phyloP scores from a whole-genome alignment of 2,329 filamentous ascomycete genomes.

The Claviceps humidiphila region DNA sequence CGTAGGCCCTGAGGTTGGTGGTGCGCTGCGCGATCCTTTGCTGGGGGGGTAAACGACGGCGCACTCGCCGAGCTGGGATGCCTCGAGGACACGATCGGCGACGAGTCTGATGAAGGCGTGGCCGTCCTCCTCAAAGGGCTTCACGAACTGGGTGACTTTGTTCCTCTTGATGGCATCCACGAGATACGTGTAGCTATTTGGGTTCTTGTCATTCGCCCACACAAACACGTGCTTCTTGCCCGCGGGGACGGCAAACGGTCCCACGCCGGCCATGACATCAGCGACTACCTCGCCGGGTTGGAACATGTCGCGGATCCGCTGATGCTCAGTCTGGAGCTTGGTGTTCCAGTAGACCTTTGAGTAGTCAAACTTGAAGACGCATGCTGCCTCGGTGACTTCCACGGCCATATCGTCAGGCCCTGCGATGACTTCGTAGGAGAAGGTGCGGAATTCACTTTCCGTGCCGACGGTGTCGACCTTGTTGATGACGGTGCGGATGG shows the following conservation, averaged over 20 bases:
- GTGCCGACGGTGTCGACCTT: conserved; percentile 82
- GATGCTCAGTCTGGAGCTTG: conserved; percentile 79
- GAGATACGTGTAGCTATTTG: conserved; percentile 67
- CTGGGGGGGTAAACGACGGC: conserved; percentile 33
- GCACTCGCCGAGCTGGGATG: conserved; percentile 37
- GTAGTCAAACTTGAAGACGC: conserved; percentile 87
- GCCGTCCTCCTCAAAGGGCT: conserved; percentile 70
- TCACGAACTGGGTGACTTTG: conserved; percentile 63
- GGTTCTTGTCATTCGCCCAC: conserved; percentile 95
- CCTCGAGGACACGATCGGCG: conserved; percentile 44
- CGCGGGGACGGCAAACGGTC: conserved; percentile 85
- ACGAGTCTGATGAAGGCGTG: conserved; percentile 64
- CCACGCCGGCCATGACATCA: conserved; percentile 95
- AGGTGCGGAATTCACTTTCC: conserved; percentile 79
- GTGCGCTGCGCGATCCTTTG: conserved; percentile 24
- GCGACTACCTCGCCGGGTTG: conserved; percentile 76
- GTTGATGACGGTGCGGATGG: conserved; percentile 83
- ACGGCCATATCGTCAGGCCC: conserved; percentile 77
- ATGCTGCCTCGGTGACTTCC: conserved; percentile 66
- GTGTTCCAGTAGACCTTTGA: conserved; percentile 98
- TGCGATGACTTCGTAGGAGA: conserved; percentile 78
- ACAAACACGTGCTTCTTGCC: conserved; percentile 85
- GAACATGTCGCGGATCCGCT: conserved; percentile 64
- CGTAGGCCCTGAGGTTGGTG: conserved; percentile 22
- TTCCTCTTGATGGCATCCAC: conserved; percentile 59